Percentiles rank a stretch among this genome's conserved stretches.
phyloP scores from a whole-genome alignment of 2,329 filamentous ascomycete species.

The Diplodia sapinea region DNA sequence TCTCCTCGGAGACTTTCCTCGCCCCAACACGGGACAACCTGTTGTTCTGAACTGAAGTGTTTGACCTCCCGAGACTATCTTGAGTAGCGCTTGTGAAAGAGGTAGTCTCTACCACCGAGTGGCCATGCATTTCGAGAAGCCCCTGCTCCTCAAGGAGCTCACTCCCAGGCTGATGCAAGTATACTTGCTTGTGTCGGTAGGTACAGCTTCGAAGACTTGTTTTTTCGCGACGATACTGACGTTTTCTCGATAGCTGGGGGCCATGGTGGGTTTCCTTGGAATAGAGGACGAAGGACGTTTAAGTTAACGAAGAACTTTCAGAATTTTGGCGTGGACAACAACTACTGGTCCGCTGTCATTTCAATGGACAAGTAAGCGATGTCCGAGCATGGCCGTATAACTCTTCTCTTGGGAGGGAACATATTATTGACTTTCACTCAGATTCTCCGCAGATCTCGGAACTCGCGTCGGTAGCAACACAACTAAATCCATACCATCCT shows the following conservation, averaged over 20 bases:
- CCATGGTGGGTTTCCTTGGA: constrained; percentile 2
- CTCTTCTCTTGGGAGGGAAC: neutral
- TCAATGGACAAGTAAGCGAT: constrained; percentile 16
- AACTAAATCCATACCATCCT: neutral
- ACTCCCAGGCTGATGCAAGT: constrained; percentile 20
- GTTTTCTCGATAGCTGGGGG: neutral
- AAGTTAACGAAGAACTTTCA: too few relatives aligned
- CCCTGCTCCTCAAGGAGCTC: constrained; percentile 15
- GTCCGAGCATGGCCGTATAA: neutral
- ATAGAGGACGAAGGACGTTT: too few relatives aligned
- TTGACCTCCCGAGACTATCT: neutral
- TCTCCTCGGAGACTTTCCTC: neutral
- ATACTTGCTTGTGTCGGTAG: constrained; percentile 21
- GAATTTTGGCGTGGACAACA: constrained; percentile 13
- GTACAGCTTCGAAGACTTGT: neutral
- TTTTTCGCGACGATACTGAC: neutral
- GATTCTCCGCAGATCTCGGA: constrained; percentile 7
- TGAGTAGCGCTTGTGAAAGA: neutral
- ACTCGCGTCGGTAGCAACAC: neutral
- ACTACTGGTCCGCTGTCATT: constrained; percentile 16
- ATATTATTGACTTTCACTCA: neutral
- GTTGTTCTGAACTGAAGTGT: neutral
- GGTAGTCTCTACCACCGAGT: neutral
- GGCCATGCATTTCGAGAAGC: constrained; percentile 11
- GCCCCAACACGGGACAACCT: too few relatives aligned